Evolutionary conservation across 2,329 filamentous ascomycete species (phyloP), one percentile per base, ranked within the genome.

Genomic region (Leptodontidium sp.): DNA sequence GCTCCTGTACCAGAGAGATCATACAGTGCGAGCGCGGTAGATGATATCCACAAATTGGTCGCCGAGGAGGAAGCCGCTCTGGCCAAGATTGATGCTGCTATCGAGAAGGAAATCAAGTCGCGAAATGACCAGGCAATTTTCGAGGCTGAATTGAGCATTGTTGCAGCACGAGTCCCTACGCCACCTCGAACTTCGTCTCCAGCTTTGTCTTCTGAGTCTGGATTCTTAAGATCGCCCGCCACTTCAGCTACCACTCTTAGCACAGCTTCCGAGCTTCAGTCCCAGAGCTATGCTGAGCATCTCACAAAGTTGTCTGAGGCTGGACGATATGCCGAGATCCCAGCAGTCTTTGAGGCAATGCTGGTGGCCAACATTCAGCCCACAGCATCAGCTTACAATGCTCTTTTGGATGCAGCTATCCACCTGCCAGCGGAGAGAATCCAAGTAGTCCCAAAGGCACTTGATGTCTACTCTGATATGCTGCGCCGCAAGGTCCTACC

Each of bases 401-500:
- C 93, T 61, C 86, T 99, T 55, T 84, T 99, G 53, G 86, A 90
- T 75, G 93, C 96, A 6, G 94, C 94, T 15, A 93, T 98, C 70
- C 87, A 93, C 74, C 87, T 98, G 21, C 93, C 94, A 8, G 85
- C 86, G 29, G 90, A 93, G 79, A 92, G 90, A 80, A 91, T 91
- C 65, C 92, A 97, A 81, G 89, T 96, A 64, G 93, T 97, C 15
- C 91, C 93, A 70, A 97, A 97, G 83, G 94, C 93, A 5, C 86
- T 98, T 64, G 94, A 97, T 82, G 92, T 99, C 64, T 99, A 98
- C 80, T 91, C 94, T 17, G 94, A 98, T 79, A 98, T 99, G 96
- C 89, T 97, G 74, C 90, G 91, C 73, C 91, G 94, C 72, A 91
- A 91, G 74, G 90, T 98, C 29, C 83, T 87, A 24, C 94, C 95